These are phyloP conservation scores for Polygonum aviculare DNA, from an alignment of 148 eudicot species.

Conservation along the genomic window DNA sequence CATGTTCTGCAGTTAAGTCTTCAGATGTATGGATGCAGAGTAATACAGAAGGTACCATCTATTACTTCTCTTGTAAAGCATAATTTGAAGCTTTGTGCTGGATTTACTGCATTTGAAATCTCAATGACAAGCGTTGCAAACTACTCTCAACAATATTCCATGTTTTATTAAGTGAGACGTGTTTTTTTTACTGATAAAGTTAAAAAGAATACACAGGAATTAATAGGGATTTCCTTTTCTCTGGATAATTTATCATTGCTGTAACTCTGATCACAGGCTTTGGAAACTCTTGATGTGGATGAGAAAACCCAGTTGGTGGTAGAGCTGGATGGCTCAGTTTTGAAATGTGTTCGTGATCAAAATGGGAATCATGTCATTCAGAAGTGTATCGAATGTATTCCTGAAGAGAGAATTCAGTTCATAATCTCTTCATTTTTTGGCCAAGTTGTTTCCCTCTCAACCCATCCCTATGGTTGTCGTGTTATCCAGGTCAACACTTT, in stretches of 20 bases:
- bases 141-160: not conserved
- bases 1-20: constrained; percentile 63
- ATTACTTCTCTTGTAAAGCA: not conserved
- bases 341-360: constrained; percentile 70
- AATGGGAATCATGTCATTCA: constrained; percentile 83
- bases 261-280: constrained; percentile 29
- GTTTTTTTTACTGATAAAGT: not conserved
- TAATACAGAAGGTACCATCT: constrained; percentile 51
- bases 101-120: not conserved
- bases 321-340: constrained; percentile 54
- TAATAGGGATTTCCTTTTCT: not conserved
- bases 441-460: constrained; percentile 50
- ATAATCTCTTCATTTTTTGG: constrained; percentile 47
- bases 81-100: no score
- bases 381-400: constrained; percentile 59
- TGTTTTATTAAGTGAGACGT: not conserved
- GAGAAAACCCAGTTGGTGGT: constrained; percentile 34
- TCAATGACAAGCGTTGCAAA: not conserved
- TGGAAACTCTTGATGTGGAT: constrained; percentile 55
- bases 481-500: constrained; percentile 45
- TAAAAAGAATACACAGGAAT: not conserved
- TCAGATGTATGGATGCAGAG: constrained; percentile 80
- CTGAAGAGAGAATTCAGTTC: constrained; percentile 45
- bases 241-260: not conserved
- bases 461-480: constrained; percentile 72